Evolutionary conservation across 192 early-diverging fungal species (phyloP).

Genomic region (Geranomyces variabilis): DNA sequence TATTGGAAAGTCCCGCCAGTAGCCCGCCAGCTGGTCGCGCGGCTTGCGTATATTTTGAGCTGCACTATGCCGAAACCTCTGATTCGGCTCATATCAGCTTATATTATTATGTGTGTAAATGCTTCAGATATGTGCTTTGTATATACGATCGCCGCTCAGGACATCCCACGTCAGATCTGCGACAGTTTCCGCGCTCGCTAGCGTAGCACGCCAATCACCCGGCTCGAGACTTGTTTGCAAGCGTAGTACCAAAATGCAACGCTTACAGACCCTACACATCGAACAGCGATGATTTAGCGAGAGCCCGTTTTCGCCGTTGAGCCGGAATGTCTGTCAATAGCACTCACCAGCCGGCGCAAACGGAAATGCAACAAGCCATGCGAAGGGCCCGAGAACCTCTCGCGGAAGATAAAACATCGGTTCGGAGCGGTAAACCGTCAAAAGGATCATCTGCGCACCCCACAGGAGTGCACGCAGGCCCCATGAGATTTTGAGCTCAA

Average conservation of each 20-base stretch:
- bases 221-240: constrained; percentile 42
- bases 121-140: no score
- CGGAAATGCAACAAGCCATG: constrained; percentile 69
- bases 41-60: no score
- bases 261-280: constrained; percentile 68
- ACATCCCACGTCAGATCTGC: no score
- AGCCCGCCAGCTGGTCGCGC: no score
- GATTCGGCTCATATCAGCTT: no score
- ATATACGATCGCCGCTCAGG: no score
- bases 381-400: constrained; percentile 78
- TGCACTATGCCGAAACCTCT: no score
- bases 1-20: no score
- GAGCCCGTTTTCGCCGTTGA: no score
- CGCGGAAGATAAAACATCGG: constrained; percentile 78
- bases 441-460: constrained; percentile 64
- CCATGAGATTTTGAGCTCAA: constrained; percentile 79
- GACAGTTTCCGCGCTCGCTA: no score
- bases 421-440: constrained; percentile 66
- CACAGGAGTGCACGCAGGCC: constrained; percentile 68
- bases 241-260: constrained; percentile 76
- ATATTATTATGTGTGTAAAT: no score
- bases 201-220: not conserved
- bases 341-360: constrained; percentile 66
- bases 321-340: no score
- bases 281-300: not conserved